A percentile compares a stretch with the other conserved stretches of the same genome.
These are phyloP conservation scores for Mycena leptocephala DNA, from an alignment of 768 basidiomycete genomes.

Conservation along the genomic window DNA sequence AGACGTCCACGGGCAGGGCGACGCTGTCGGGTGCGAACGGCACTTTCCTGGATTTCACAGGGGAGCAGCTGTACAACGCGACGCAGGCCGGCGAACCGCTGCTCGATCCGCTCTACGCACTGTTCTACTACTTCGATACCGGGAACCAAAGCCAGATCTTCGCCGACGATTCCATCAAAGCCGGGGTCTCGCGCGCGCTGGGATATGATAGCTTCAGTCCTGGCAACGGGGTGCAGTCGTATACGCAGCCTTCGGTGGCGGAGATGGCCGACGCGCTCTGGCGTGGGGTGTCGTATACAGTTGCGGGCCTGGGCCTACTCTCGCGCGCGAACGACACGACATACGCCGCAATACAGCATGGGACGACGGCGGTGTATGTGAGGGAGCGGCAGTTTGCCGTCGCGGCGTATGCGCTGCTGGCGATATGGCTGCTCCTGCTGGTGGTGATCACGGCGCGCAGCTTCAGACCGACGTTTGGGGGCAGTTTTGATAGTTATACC, in stretches of 20 bases:
- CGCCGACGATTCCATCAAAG: background rate
- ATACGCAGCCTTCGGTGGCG: constrained; percentile 7
- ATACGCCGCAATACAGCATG: constrained; percentile 24
- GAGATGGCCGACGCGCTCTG: constrained; percentile 25
- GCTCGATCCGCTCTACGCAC: constrained; percentile 29
- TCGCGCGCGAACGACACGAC: constrained; percentile 21
- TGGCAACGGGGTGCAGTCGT: background rate
- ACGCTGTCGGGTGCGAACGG: constrained; percentile 20
- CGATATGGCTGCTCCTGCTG: constrained; percentile 24
- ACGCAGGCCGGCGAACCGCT: constrained; percentile 38
- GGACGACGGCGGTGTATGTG: constrained; percentile 17
- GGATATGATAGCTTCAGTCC: background rate
- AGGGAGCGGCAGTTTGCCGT: constrained; percentile 2
- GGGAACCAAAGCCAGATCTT: background rate
- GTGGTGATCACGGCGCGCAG: constrained; percentile 19
- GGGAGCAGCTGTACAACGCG: constrained; percentile 7
- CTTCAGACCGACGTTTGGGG: constrained; percentile 22
- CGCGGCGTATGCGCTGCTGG: constrained; percentile 19
- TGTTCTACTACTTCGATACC: constrained; percentile 22
- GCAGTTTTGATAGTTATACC: constrained; percentile 31
- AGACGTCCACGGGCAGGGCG: constrained; percentile 28
- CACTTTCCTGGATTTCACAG: constrained; percentile 28
- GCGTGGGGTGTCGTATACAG: constrained; percentile 26
- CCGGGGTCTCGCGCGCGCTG: background rate
- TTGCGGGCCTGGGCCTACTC: constrained; percentile 26